Percentiles rank a stretch among this genome's conserved stretches.
phyloP scores from a whole-genome alignment of 129 eudicot genomes.

The Saposhnikovia divaricata region DNA sequence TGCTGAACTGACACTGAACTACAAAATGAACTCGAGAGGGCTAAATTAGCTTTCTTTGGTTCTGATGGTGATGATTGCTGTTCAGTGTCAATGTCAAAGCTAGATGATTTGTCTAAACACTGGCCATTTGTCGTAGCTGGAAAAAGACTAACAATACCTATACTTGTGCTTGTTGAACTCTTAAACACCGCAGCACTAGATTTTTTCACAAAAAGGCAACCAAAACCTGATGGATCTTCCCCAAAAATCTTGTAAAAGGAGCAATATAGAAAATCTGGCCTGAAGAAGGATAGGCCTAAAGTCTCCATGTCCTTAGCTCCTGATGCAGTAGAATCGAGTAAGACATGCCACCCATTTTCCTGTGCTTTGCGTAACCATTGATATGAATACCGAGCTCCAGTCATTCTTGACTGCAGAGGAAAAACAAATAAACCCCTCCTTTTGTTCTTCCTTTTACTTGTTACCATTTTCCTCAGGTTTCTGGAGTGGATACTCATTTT shows the following conservation, averaged over 20 bases:
- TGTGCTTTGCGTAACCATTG: constrained; percentile 47
- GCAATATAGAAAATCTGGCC: constrained; percentile 42
- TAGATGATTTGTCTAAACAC: neutral
- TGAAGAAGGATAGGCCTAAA: constrained; percentile 40
- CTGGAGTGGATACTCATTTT: constrained; percentile 28
- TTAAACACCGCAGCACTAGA: constrained; percentile 19
- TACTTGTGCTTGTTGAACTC: constrained; percentile 12
- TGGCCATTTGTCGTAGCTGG: constrained; percentile 7
- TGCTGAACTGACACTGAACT: neutral
- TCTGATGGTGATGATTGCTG: neutral
- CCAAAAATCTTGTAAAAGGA: constrained; percentile 52
- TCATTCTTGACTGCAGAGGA: constrained; percentile 39
- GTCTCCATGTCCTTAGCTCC: constrained; percentile 61
- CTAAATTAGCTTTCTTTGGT: neutral
- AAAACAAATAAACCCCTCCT: constrained; percentile 38
- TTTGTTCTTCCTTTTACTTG: constrained; percentile 18
- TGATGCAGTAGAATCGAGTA: constrained; percentile 41
- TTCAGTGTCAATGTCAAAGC: constrained; percentile 5
- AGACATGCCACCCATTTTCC: constrained; percentile 54
- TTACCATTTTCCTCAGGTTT: constrained; percentile 25
- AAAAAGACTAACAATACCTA: constrained; percentile 26
- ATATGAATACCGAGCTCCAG: constrained; percentile 45
- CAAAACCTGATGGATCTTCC: constrained; percentile 47
- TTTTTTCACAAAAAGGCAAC: constrained; percentile 42
- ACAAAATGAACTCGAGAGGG: neutral